phyloP scores from a whole-genome alignment of 768 basidiomycete genomes.

The Gymnopilus dilepis region DNA sequence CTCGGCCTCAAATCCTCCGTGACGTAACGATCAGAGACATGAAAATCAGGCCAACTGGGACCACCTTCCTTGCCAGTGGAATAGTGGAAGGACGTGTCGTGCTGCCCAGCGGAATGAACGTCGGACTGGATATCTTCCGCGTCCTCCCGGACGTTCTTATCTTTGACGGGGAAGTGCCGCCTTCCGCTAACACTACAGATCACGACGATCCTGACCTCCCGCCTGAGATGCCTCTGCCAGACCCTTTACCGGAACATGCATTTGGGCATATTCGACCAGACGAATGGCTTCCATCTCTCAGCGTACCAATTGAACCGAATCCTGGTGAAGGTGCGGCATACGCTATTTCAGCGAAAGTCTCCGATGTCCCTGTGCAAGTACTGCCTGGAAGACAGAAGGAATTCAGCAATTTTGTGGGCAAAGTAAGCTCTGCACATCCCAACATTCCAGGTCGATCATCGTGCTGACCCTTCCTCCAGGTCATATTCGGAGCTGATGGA shows the following conservation, averaged over 20 bases:
- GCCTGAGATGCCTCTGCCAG: conserved; percentile 57
- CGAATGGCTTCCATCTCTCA: conserved; percentile 62
- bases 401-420: conserved; percentile 77
- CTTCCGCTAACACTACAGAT: conserved; percentile 10
- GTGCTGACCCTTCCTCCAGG: conserved; percentile 42
- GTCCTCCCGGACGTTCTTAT: conserved; percentile 80
- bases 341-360: conserved; percentile 65
- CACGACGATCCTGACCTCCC: conserved; percentile 29
- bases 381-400: conserved; percentile 78
- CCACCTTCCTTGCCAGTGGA: conserved; percentile 68
- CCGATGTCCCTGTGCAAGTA: conserved; percentile 78
- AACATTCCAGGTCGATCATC: neutral
- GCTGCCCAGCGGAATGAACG: conserved; percentile 70
- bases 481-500: conserved; percentile 69
- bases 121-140: conserved; percentile 64
- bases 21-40: conserved; percentile 79
- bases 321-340: conserved; percentile 60
- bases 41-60: conserved; percentile 51
- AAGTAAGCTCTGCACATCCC: conserved; percentile 50
- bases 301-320: conserved; percentile 44
- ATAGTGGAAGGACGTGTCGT: conserved; percentile 68
- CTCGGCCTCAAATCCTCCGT: conserved; percentile 67
- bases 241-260: conserved; percentile 72
- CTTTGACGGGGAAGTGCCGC: conserved; percentile 72
- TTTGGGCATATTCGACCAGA: conserved; percentile 79